These are phyloP conservation scores for Aspergillus tanneri DNA, from an alignment of 2,329 filamentous ascomycete species.

Conservation along the genomic window DNA sequence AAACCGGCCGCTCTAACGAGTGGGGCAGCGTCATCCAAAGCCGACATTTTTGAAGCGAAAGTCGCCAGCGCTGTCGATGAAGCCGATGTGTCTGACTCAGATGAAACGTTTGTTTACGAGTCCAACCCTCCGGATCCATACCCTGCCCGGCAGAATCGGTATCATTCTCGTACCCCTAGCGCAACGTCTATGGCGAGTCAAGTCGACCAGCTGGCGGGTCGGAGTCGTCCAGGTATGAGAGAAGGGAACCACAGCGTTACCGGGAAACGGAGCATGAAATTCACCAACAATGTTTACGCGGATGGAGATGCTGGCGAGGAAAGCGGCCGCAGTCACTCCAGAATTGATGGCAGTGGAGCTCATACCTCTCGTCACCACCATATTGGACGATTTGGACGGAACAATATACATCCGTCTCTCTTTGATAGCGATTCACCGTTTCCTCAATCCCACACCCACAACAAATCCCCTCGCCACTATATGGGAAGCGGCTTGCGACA, in stretches of 20 bases:
- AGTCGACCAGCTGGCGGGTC: constrained; percentile 46
- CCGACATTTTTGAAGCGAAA: constrained; percentile 96
- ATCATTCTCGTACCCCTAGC: constrained; percentile 92
- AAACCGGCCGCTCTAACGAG: constrained; percentile 62
- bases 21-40: constrained; percentile 78
- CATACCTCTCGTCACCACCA: constrained; percentile 73
- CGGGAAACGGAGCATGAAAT: constrained; percentile 94
- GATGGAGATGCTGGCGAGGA: constrained; percentile 68
- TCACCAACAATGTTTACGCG: constrained; percentile 74
- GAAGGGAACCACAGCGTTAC: constrained; percentile 63
- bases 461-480: constrained; percentile 60
- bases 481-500: constrained; percentile 58
- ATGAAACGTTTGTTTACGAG: constrained; percentile 98
- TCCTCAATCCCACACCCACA: constrained; percentile 57
- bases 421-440: constrained; percentile 80
- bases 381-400: constrained; percentile 74
- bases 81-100: constrained; percentile 92
- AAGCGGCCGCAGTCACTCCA: constrained; percentile 59
- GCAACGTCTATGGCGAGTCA: constrained; percentile 70
- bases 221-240: constrained; percentile 66
- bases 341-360: constrained; percentile 56
- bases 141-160: constrained; percentile 63
- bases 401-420: constrained; percentile 65
- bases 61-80: constrained; percentile 95
- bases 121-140: constrained; percentile 75